Evolutionary conservation across 2,329 filamentous ascomycete genomes (phyloP).

Genomic region (Aspergillus sojae): DNA sequence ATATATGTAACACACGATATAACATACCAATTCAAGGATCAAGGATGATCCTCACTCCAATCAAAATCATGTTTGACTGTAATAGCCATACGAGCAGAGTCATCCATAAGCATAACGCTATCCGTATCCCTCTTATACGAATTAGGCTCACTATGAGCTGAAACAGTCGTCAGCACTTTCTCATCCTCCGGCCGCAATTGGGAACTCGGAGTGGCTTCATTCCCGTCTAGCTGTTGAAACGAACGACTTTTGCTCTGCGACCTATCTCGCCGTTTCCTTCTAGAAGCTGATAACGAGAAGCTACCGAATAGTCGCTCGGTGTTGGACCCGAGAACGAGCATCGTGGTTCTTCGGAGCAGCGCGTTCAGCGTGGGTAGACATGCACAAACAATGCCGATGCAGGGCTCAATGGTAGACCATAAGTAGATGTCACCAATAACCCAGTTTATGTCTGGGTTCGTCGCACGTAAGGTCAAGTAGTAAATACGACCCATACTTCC

Average conservation of each 20-base stretch:
- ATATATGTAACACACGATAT: not conserved
- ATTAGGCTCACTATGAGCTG: not conserved
- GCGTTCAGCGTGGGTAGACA: slow-evolving; percentile 1
- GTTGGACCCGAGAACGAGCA: not conserved
- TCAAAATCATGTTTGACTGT: not conserved
- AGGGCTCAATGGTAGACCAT: not conserved
- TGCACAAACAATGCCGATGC: not conserved
- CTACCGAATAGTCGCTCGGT: not conserved
- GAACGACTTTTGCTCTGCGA: not conserved
- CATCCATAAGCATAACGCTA: not conserved
- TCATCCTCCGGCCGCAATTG: not conserved
- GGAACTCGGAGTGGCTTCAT: not conserved
- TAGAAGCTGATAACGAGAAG: not conserved
- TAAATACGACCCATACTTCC: not conserved
- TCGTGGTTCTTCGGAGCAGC: not conserved
- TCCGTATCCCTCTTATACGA: not conserved
- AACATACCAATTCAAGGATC: not conserved
- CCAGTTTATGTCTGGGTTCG: not conserved
- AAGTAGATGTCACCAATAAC: not conserved
- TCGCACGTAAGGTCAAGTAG: not conserved
- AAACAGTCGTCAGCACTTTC: not conserved
- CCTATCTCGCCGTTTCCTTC: not conserved
- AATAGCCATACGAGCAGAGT: not conserved
- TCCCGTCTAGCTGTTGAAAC: not conserved
- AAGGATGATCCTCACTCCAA: not conserved